Conservation (phyloP, 2,329 filamentous ascomycete species). For the Herpotrichia juniperi region DNA sequence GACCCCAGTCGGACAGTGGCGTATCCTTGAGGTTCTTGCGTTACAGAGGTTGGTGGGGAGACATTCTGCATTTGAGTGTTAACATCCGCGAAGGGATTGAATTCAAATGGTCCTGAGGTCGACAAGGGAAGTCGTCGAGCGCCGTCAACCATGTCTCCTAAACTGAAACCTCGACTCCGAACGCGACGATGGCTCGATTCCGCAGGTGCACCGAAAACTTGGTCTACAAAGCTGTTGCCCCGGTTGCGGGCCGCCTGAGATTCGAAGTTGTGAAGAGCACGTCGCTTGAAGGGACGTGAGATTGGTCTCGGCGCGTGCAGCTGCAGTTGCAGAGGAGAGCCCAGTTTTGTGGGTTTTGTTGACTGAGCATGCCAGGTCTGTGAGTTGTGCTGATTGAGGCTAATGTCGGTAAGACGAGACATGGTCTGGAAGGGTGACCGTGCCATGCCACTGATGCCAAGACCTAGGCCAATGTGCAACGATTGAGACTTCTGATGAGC, state of each 20-base stretch:
- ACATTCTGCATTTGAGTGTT: conserved; percentile 30
- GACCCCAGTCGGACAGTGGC: conserved; percentile 54
- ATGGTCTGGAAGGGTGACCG: conserved; percentile 52
- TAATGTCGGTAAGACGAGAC: conserved; percentile 32
- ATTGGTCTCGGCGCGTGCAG: conserved; percentile 59
- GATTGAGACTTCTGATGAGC: conserved; percentile 60
- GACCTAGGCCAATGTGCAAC: conserved; percentile 53
- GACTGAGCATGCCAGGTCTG: conserved; percentile 43
- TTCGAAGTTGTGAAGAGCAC: conserved; percentile 61
- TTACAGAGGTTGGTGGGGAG: conserved; percentile 21
- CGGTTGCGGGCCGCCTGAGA: conserved; percentile 47
- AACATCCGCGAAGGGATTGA: conserved; percentile 35
- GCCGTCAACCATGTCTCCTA: conserved; percentile 60
- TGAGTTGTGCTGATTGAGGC: conserved; percentile 32
- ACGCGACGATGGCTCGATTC: conserved; percentile 62
- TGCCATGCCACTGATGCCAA: conserved; percentile 48
- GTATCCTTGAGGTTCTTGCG: conserved; percentile 36
- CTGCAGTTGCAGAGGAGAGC: conserved; percentile 60
- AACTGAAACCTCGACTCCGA: conserved; percentile 66
- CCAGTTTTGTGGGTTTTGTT: conserved; percentile 40
- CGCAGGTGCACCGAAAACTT: conserved; percentile 54
- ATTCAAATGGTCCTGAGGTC: conserved; percentile 56
- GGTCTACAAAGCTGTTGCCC: conserved; percentile 49
- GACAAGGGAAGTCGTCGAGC: conserved; percentile 59
- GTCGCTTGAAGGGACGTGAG: conserved; percentile 62